Conservation (phyloP, 208 protist genomes). For the Leishmania gerbilli region DNA sequence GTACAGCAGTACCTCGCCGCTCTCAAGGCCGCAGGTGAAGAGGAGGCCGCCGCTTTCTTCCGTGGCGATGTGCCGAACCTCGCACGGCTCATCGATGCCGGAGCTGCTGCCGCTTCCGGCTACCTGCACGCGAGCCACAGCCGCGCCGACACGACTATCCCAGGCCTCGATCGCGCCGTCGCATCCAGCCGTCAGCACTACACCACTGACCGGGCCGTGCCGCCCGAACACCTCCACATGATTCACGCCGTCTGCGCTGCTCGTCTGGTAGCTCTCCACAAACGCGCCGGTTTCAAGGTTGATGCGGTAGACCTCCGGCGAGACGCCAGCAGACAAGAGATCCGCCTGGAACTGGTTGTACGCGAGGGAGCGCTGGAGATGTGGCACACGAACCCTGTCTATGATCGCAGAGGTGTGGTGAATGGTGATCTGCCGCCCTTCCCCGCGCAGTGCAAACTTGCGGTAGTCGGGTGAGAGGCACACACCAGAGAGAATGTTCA, state of each 20-base stretch:
- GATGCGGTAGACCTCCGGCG: slow-evolving; percentile 79
- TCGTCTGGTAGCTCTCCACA: slow-evolving; percentile 80
- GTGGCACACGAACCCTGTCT: slow-evolving; percentile 80
- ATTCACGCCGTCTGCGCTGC: slow-evolving; percentile 56
- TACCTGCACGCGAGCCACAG: slow-evolving; percentile 59
- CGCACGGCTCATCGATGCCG: slow-evolving; percentile 35
- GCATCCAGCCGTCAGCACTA: slow-evolving; percentile 67
- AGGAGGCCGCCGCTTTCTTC: slow-evolving; percentile 78
- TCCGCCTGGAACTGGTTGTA: slow-evolving; percentile 78
- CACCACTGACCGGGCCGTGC: slow-evolving; percentile 54
- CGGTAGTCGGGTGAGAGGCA: slow-evolving; percentile 88
- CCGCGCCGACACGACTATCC: slow-evolving; percentile 61
- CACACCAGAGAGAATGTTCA: slow-evolving; percentile 78
- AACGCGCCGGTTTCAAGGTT: slow-evolving; percentile 86
- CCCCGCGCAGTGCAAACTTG: slow-evolving; percentile 86
- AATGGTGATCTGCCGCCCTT: slow-evolving; percentile 82
- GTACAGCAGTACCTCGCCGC: slow-evolving; percentile 85
- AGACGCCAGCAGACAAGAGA: slow-evolving; percentile 78
- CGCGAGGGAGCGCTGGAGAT: slow-evolving; percentile 77
- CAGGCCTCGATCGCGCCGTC: slow-evolving; percentile 85
- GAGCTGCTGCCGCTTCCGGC: slow-evolving; percentile 37
- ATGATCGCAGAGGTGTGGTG: slow-evolving; percentile 84
- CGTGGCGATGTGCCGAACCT: slow-evolving; percentile 70
- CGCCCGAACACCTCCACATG: slow-evolving; percentile 69
- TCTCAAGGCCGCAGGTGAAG: slow-evolving; percentile 80